Evolutionary conservation across 345 rosid genomes (phyloP), one percentile per base, ranked within the genome.

Genomic region (Stellera chamaejasme): DNA sequence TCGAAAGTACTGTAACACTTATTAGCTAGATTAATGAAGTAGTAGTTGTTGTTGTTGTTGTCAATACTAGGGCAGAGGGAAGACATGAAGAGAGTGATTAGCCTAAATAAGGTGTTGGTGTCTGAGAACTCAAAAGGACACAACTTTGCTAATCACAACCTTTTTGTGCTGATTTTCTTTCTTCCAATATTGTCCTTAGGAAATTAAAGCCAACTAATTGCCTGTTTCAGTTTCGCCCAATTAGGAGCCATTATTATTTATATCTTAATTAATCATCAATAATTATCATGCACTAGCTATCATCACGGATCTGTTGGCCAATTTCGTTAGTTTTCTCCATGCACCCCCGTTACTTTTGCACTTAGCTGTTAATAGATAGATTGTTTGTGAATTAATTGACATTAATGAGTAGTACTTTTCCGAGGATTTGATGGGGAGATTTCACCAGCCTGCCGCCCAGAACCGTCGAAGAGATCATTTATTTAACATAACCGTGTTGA

Each of bases 21-120:
- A 19, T 19, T 19, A 19, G 23, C 23, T 19, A 19, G 23, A 32
- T 32, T 8, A 32, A 32, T 32, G 39, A 32, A 32, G 7, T 32
- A 41, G 1, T 32, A 1, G 7, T 32, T 32, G 39, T 32, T 5
- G 7, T 32, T 54, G 1, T 32, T 32, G 7, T 32, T 32, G 39
- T 32, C 39, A 32, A 8, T 2, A 32, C 39, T 3, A 32, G 5
- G 23, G 39, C 7, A 5, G 39, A 32, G 9, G 39, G n/a, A 10
- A 56, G 75, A 67, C 73, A 72, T 43, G 43, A 51, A 2, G 55
- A 51, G 48, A 19, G 63, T 48, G 72, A 32, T 66, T 61, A 47
- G 75, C 69, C 70, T 63, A 66, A 46, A 44, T 68, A 50, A 36
- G 68, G 63, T 64, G 76, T 68, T 60, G 48, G 52, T 54, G 45